phyloP scores from a whole-genome alignment of 2,329 filamentous ascomycete genomes.

The Pezicula radicicola region DNA sequence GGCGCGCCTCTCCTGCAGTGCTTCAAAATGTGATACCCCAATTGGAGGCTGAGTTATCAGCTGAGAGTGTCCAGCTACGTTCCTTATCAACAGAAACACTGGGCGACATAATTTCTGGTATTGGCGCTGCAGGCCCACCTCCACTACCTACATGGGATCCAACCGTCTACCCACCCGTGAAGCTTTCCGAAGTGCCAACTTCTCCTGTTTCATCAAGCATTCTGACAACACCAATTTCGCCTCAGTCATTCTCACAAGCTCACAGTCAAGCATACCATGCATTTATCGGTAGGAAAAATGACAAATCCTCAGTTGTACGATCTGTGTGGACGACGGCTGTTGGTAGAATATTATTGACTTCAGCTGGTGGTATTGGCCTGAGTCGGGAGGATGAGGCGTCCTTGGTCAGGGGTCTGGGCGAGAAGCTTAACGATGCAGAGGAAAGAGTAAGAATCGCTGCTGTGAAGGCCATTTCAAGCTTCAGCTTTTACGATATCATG shows the following conservation, averaged over 20 bases:
- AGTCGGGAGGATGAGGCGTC: conserved; percentile 77
- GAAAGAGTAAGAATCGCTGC: conserved; percentile 88
- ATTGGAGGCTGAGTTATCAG: conserved; percentile 85
- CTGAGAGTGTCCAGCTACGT: conserved; percentile 84
- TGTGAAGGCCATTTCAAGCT: conserved; percentile 79
- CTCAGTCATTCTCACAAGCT: conserved; percentile 83
- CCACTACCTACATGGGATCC: conserved; percentile 72
- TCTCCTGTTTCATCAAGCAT: conserved; percentile 53
- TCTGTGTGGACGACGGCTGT: conserved; percentile 82
- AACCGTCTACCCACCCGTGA: conserved; percentile 77
- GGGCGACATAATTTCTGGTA: conserved; percentile 90
- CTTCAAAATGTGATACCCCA: conserved; percentile 92
- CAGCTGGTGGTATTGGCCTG: conserved; percentile 84
- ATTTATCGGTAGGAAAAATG: conserved; percentile 81
- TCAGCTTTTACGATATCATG: conserved; percentile 77
- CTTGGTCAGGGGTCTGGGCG: conserved; percentile 70
- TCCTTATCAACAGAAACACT: conserved; percentile 89
- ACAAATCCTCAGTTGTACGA: conserved; percentile 80
- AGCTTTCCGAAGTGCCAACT: conserved; percentile 55
- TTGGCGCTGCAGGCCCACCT: conserved; percentile 86
- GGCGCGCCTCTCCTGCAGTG: conserved; percentile 85
- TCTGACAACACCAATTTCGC: conserved; percentile 78
- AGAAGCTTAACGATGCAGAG: conserved; percentile 83
- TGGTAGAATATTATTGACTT: conserved; percentile 85
- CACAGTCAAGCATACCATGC: conserved; percentile 77